Evolutionary conservation across 176 grass and related monocot genomes (phyloP).

Genomic region (Calamus simplicifolius): DNA sequence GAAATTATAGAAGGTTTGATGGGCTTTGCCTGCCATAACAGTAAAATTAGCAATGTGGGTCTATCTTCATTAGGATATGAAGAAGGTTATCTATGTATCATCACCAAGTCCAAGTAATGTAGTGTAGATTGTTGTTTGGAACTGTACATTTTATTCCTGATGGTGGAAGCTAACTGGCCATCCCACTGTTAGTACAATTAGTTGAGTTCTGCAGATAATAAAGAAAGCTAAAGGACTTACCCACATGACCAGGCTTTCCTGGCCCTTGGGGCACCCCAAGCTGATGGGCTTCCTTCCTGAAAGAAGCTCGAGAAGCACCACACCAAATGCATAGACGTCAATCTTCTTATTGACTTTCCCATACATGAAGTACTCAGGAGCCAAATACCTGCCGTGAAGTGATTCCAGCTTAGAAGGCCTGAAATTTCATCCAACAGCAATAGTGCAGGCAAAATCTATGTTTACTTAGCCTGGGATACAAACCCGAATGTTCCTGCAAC

Average conservation of each 20-base stretch:
- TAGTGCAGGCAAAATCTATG: background rate
- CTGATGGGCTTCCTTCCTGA: slow-evolving; percentile 88
- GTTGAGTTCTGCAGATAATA: background rate
- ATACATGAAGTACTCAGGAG: slow-evolving; percentile 81
- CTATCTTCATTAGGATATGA: too few relatives aligned
- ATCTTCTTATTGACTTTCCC: slow-evolving; percentile 90
- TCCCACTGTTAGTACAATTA: background rate
- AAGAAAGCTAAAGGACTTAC: slow-evolving; percentile 32
- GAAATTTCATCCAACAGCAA: slow-evolving; percentile 16
- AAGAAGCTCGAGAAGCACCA: slow-evolving; percentile 85
- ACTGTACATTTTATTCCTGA: too few relatives aligned
- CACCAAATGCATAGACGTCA: slow-evolving; percentile 91
- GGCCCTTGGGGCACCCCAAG: slow-evolving; percentile 49
- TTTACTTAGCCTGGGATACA: slow-evolving; percentile 11
- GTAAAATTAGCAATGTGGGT: too few relatives aligned
- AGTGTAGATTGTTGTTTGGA: too few relatives aligned
- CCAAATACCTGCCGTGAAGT: slow-evolving; percentile 63
- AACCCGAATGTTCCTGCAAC: slow-evolving; percentile 96
- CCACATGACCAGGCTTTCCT: slow-evolving; percentile 87
- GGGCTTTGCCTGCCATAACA: too few relatives aligned
- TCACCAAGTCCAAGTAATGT: too few relatives aligned
- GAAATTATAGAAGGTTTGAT: background rate
- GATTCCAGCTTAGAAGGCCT: slow-evolving; percentile 20
- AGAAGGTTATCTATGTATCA: too few relatives aligned
- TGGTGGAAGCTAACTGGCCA: too few relatives aligned